Evolutionary conservation across 2,329 filamentous ascomycete genomes (phyloP).

Genomic region (Onygena corvina): DNA sequence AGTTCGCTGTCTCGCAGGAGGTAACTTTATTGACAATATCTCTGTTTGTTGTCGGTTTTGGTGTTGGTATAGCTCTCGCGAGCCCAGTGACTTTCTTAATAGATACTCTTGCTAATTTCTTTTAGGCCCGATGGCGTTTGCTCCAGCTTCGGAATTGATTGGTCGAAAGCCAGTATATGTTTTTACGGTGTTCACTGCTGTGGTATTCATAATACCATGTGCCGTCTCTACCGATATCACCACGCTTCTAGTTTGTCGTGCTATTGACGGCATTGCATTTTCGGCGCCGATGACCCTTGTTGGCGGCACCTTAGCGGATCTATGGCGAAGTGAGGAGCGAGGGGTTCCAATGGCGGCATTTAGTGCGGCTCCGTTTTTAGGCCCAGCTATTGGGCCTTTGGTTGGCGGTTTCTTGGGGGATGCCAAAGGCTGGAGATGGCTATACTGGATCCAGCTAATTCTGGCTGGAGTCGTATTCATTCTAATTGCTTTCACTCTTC

Average conservation of each 20-base stretch:
- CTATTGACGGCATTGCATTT: slow-evolving; percentile 72
- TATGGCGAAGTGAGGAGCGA: slow-evolving; percentile 75
- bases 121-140: slow-evolving; percentile 62
- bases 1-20: slow-evolving; percentile 59
- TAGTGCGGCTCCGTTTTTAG: slow-evolving; percentile 69
- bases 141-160: slow-evolving; percentile 63
- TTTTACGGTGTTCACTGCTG: slow-evolving; percentile 54
- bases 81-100: not conserved
- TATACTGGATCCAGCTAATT: slow-evolving; percentile 81
- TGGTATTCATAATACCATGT: slow-evolving; percentile 70
- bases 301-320: slow-evolving; percentile 67
- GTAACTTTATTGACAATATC: slow-evolving; percentile 61
- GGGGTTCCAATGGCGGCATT: slow-evolving; percentile 82
- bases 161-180: slow-evolving; percentile 61
- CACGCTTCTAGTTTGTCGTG: slow-evolving; percentile 62
- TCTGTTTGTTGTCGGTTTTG: slow-evolving; percentile 71
- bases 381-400: slow-evolving; percentile 64
- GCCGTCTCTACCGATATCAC: slow-evolving; percentile 63
- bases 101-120: not conserved
- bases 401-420: slow-evolving; percentile 66
- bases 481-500: slow-evolving; percentile 75
- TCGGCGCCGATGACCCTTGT: slow-evolving; percentile 79
- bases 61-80: slow-evolving; percentile 45
- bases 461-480: slow-evolving; percentile 57
- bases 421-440: slow-evolving; percentile 62